Conservation (phyloP, 2,329 filamentous ascomycete genomes). For the Emmonsiellopsis sp. region DNA sequence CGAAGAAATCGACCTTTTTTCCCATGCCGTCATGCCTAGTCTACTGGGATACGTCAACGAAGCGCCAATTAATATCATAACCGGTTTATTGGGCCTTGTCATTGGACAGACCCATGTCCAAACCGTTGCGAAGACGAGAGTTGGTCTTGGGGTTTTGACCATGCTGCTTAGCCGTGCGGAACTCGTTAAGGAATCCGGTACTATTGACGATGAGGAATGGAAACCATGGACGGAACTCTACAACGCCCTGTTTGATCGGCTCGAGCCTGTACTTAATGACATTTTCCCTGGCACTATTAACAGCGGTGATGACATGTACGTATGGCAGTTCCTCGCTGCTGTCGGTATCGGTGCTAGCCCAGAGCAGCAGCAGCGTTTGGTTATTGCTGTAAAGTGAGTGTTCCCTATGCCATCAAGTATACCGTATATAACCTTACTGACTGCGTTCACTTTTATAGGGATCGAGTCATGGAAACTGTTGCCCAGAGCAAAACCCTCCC, state of each 20-base stretch:
- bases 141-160: conserved; percentile 82
- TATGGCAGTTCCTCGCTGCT: conserved; percentile 95
- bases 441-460: conserved; percentile 31
- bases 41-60: conserved; percentile 86
- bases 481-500: conserved; percentile 80
- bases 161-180: conserved; percentile 92
- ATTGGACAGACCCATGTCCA: conserved; percentile 74
- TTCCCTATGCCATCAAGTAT: neutral
- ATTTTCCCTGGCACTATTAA: conserved; percentile 91
- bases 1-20: conserved; percentile 89
- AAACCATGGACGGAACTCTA: conserved; percentile 77
- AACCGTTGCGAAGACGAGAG: conserved; percentile 72
- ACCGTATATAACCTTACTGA: conserved; percentile 7
- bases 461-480: conserved; percentile 94
- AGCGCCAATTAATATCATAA: conserved; percentile 80
- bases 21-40: conserved; percentile 76
- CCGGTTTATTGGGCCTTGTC: conserved; percentile 77
- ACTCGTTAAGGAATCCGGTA: conserved; percentile 73
- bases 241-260: conserved; percentile 72
- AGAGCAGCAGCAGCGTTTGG: conserved; percentile 88
- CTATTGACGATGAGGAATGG: conserved; percentile 62
- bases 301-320: conserved; percentile 84
- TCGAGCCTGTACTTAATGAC: conserved; percentile 73
- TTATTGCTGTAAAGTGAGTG: conserved; percentile 76
- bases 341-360: conserved; percentile 89